Evolutionary conservation across 768 basidiomycete species (phyloP).

Genomic region (Kondoa subrosea): DNA sequence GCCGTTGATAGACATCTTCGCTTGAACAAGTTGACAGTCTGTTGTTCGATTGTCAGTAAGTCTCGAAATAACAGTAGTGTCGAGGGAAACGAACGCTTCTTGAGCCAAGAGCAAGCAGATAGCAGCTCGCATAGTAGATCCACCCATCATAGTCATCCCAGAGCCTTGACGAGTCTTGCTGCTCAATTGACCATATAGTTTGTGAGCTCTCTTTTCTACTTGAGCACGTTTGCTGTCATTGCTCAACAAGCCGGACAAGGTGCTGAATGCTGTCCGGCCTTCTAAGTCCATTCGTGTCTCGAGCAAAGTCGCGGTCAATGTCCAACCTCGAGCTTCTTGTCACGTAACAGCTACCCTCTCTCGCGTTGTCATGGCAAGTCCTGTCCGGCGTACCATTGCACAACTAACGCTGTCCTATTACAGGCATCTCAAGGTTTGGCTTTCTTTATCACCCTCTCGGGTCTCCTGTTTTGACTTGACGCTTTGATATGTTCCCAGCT

Average conservation of each 20-base stretch:
- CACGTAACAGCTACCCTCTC: background rate
- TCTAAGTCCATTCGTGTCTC: background rate
- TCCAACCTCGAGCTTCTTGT: background rate
- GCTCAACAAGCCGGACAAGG: background rate
- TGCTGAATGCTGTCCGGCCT: background rate
- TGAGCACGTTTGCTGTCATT: background rate
- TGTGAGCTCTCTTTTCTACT: background rate
- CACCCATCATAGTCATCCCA: background rate
- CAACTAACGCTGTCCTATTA: background rate
- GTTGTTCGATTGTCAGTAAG: background rate
- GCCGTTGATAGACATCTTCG: background rate
- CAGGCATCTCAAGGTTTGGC: conserved; percentile 7
- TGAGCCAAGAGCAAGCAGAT: background rate
- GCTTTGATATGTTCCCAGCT: conserved; percentile 11
- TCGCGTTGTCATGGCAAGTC: background rate
- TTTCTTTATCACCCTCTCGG: background rate
- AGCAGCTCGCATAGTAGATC: background rate
- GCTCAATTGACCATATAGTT: background rate
- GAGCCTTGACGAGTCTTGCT: background rate
- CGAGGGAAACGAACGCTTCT: background rate
- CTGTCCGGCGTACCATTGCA: background rate
- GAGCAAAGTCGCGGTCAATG: background rate
- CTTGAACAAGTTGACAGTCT: background rate
- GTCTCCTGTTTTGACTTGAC: background rate
- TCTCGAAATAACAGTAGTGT: too few relatives aligned